Evolutionary conservation across 2,329 filamentous ascomycete species (phyloP), one percentile per base, ranked within the genome.

Genomic region (Paraphoma chrysanthemicola): DNA sequence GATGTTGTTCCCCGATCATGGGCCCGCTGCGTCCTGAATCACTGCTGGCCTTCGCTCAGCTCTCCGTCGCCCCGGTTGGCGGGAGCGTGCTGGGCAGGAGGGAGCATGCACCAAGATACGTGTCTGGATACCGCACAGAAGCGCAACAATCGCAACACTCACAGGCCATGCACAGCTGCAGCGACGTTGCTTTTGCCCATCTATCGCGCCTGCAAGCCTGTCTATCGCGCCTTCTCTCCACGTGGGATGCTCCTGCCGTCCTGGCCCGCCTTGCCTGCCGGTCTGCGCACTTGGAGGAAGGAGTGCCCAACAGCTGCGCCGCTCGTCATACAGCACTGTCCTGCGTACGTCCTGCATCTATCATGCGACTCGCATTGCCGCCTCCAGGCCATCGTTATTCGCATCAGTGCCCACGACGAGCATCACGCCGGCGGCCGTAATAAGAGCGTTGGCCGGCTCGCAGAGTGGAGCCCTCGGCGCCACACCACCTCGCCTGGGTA

Each of bases 1-100:
- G 71, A 55, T 63, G 60, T 57, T 56, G 52, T 74, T 72, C 73
- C 71, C 71, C 71, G 71, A 62, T 36, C 33, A 36, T 62, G 66
- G 66, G 66, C 60, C 70, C 69, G 66, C 66, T 55, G 61, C 62
- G 51, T 53, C 56, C 61, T 59, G 58, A 64, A 61, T 61, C 58
- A 60, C 46, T 56, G 56, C 56, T 17, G 17, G 12, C 10, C 48
- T 53, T 52, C 48, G 56, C 52, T 23, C 14, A 30, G 7, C 44
- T 51, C 38, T 63, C 69, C 71, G 60, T 68, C 60, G 64, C 65
- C 71, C 71, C 64, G 69, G 48, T 33, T 51, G 44, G 49, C 53
- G 41, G 48, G 38, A 44, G 31, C 23, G 33, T 6, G 16, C 29
- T 28, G 31, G 23, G 23, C 9, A 7, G 23, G 14, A 1, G 23